Evolutionary conservation across 1,284 basidiomycete genomes (phyloP).

Genomic region (Malassezia sp.): DNA sequence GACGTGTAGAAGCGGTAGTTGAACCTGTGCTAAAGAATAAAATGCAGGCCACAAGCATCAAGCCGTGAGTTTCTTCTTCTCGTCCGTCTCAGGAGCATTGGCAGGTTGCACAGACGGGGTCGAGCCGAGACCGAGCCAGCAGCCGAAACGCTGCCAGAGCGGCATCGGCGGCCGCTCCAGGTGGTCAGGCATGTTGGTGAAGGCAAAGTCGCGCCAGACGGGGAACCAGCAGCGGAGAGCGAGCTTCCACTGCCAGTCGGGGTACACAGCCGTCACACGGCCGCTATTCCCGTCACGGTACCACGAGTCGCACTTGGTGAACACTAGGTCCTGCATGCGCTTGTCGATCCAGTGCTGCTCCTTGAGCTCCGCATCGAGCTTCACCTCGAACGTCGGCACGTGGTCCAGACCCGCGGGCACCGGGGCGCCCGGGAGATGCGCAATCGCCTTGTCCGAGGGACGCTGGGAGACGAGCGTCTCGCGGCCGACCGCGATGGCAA

Average conservation of each 20-base stretch:
- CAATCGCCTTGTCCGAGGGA: constrained; percentile 20
- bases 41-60: too few species aligned
- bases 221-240: constrained; percentile 26
- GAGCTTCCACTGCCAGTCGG: constrained; percentile 37
- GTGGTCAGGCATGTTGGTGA: constrained; percentile 21
- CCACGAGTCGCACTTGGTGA: constrained; percentile 33
- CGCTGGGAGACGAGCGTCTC: constrained; percentile 23
- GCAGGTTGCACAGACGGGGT: constrained; percentile 23
- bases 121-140: constrained; percentile 25
- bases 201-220: constrained; percentile 30
- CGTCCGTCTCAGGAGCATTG: constrained; percentile 28
- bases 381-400: constrained; percentile 32
- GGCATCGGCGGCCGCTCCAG: constrained; percentile 14
- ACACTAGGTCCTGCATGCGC: constrained; percentile 30
- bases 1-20: too few species aligned
- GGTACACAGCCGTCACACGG: constrained; percentile 33
- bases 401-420: constrained; percentile 5
- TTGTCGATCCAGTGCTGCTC: constrained; percentile 40
- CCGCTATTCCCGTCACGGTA: constrained; percentile 33
- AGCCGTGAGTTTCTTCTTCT: too few species aligned
- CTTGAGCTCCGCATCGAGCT: constrained; percentile 31
- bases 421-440: constrained; percentile 23
- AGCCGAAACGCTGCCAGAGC: constrained; percentile 25
- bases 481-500: constrained; percentile 25
- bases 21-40: too few species aligned